Conservation (phyloP, 2,329 filamentous ascomycete species). For the Aphanocladium album region DNA sequence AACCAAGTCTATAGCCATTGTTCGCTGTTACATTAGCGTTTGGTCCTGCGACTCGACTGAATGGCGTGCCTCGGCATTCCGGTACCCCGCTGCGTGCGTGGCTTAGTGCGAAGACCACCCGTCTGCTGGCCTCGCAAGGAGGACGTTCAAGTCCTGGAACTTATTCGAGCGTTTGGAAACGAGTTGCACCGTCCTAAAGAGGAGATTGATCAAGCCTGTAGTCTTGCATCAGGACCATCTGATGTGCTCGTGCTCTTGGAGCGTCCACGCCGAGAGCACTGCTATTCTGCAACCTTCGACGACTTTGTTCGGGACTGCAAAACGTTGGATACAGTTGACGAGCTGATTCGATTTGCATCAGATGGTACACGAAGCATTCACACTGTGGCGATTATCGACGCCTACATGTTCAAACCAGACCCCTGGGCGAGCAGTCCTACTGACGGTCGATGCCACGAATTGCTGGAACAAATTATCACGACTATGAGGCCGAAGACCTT, state of each 20-base stretch:
- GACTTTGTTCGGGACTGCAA: not conserved
- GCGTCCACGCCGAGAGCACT: not conserved
- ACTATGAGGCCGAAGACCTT: not conserved
- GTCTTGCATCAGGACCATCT: not conserved
- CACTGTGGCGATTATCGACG: not conserved
- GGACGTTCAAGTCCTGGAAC: not conserved
- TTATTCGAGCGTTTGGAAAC: not conserved
- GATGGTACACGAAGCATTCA: not conserved
- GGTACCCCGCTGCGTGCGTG: not conserved
- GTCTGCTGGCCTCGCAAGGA: not conserved
- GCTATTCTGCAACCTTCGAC: not conserved
- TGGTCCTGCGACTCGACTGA: too few relatives aligned
- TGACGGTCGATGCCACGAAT: not conserved
- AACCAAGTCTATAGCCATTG: too few relatives aligned
- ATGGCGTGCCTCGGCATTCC: not conserved
- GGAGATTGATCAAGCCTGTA: not conserved
- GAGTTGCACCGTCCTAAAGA: not conserved
- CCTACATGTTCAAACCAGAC: not conserved
- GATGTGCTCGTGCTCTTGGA: not conserved
- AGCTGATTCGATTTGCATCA: not conserved
- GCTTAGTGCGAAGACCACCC: not conserved
- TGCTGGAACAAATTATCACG: not conserved
- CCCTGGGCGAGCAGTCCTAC: not conserved
- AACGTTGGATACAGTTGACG: not conserved
- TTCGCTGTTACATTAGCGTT: too few relatives aligned